These are phyloP conservation scores for Globisporangium solare DNA, from an alignment of 352 stramenopile species.

Conservation along the genomic window DNA sequence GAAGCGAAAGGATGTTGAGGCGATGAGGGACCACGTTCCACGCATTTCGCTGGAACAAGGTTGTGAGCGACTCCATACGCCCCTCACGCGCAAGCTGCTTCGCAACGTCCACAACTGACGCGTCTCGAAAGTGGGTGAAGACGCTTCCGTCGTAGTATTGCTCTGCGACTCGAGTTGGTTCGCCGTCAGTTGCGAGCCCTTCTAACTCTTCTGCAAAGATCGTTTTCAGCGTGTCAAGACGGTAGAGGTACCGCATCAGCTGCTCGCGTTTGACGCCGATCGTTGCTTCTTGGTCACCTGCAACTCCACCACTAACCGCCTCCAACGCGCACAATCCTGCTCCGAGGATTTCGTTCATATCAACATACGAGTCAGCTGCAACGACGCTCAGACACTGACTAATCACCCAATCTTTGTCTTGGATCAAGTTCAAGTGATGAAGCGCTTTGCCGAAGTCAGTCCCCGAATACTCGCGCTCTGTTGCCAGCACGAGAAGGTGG, in stretches of 20 bases:
- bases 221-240: constrained; percentile 40
- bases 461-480: background rate
- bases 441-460: constrained; percentile 31
- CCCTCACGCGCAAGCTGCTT: constrained; percentile 46
- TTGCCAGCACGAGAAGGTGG: constrained; percentile 5
- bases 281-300: constrained; percentile 2
- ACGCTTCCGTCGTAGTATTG: constrained; percentile 39
- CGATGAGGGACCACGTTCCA: constrained; percentile 48
- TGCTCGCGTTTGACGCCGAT: constrained; percentile 16
- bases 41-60: constrained; percentile 48
- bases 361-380: constrained; percentile 27
- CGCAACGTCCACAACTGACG: constrained; percentile 29
- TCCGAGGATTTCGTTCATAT: constrained; percentile 64
- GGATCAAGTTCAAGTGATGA: constrained; percentile 33
- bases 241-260: constrained; percentile 34
- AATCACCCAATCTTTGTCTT: constrained; percentile 47
- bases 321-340: constrained; percentile 29
- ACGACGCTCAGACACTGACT: constrained; percentile 37
- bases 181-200: constrained; percentile 19
- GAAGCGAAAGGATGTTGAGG: constrained; percentile 37
- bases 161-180: constrained; percentile 15
- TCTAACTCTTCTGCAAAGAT: constrained; percentile 42
- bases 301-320: constrained; percentile 6
- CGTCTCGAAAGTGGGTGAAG: constrained; percentile 29
- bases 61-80: constrained; percentile 30